Evolutionary conservation across 805 yeast genomes (phyloP).

Genomic region (Lipomyces japonicus): DNA sequence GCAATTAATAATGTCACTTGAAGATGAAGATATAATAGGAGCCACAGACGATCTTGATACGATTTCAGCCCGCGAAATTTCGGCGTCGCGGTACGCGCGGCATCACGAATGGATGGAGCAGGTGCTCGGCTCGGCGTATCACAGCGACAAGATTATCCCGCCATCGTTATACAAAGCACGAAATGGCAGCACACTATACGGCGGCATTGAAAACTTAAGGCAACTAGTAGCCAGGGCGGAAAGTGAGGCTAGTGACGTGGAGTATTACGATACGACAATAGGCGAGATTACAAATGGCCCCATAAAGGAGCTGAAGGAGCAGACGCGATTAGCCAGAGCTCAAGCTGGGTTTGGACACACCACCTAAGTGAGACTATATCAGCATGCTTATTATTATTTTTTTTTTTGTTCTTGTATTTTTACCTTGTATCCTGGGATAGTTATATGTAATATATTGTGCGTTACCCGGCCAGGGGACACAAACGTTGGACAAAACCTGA

Average conservation of each 20-base stretch:
- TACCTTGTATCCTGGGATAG: too few relatives aligned
- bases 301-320: not conserved
- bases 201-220: slow-evolving; percentile 12
- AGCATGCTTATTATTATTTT: too few relatives aligned
- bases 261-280: not conserved
- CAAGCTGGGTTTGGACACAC: too few relatives aligned
- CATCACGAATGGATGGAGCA: slow-evolving; percentile 47
- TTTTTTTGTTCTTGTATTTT: too few relatives aligned
- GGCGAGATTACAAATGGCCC: not conserved
- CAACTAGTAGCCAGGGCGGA: slow-evolving; percentile 14
- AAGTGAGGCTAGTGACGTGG: slow-evolving; percentile 10
- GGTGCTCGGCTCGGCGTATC: slow-evolving; percentile 39
- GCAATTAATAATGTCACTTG: slow-evolving; percentile 13
- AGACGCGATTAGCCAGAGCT: too few relatives aligned
- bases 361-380: too few relatives aligned
- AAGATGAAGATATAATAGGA: slow-evolving; percentile 23
- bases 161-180: slow-evolving; percentile 17
- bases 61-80: slow-evolving; percentile 42
- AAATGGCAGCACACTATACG: slow-evolving; percentile 4
- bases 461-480: too few relatives aligned
- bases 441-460: too few relatives aligned
- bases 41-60: slow-evolving; percentile 39
- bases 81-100: slow-evolving; percentile 42
- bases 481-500: too few relatives aligned
- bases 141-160: slow-evolving; percentile 16